Evolutionary conservation across 78 protist species (phyloP), one percentile per base, ranked within the genome.

Genomic region (Guillardia theta): DNA sequence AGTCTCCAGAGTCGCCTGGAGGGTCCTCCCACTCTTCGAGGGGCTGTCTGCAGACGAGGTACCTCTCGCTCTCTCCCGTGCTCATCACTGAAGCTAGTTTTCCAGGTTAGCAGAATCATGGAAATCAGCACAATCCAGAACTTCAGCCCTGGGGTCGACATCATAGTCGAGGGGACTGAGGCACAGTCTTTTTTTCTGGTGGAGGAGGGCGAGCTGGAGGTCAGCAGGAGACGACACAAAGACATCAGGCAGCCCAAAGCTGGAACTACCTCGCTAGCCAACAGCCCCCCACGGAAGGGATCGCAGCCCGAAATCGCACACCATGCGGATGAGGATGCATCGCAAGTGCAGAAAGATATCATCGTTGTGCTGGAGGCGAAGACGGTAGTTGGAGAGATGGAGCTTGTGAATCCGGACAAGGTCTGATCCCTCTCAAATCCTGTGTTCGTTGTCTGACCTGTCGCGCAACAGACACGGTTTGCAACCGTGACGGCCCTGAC

Each of bases 41-140:
- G 90, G 48, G 50, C 45, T 78, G 48, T 24, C 90, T 3, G 90
- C 50, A 46, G 90, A 78, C 48, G 90, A 78, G 90, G 88, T 77
- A 22, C 22, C 12, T 22, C 88, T 4, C 10, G 45, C 45, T 46
- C 18, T 33, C 45, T 33, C 88, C 19, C 88, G 33, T 46, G 9
- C 88, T 9, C 88, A 9, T 10, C 19, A 24, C 88, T 77, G 43
- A 27, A 12, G 12, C 78, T 5, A 12, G 36, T 19, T 33, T 24
- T 19, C 43, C 78, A 64, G 41, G 87, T 70, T 37, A 36, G 87
- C 6, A 37, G 37, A 43, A 36, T 70, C 45, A 37, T 70, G 47
- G 87, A 70, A 6, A 70, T 70, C 87, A 10, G 47, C 45, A 70
- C 9, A 22, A 18, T 70, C 87, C 87, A 43, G 3, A 18, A 10